Conservation (phyloP, 2,329 filamentous ascomycete species). For the Malbranchea zuffiana region DNA sequence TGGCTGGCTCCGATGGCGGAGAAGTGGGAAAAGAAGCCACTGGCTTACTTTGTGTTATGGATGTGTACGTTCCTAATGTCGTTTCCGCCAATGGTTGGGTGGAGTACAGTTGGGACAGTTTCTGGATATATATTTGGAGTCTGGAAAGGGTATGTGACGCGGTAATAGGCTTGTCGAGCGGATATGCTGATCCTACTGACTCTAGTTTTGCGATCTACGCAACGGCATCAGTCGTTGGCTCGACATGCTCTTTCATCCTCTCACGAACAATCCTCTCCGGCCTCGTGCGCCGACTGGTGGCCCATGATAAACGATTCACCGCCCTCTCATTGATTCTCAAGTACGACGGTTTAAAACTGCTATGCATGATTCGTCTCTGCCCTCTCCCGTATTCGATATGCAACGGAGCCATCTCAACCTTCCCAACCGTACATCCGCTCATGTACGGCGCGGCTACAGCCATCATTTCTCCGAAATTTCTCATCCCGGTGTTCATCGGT, state of each 20-base stretch:
- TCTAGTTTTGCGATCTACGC: conserved; percentile 74
- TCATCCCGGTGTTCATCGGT: conserved; percentile 89
- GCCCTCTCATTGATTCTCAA: conserved; percentile 81
- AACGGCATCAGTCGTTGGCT: conserved; percentile 65
- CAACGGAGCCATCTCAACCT: conserved; percentile 88
- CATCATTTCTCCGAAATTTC: conserved; percentile 70
- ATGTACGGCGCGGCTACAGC: conserved; percentile 75
- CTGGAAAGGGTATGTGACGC: conserved; percentile 59
- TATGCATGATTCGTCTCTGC: conserved; percentile 86
- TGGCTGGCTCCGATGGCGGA: conserved; percentile 61
- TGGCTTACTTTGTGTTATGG: conserved; percentile 68
- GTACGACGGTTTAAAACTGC: conserved; percentile 75
- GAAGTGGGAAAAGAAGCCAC: conserved; percentile 62
- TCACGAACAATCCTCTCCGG: conserved; percentile 66
- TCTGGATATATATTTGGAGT: conserved; percentile 62
- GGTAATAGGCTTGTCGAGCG: too few species aligned
- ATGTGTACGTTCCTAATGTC: conserved; percentile 61
- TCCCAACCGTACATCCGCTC: conserved; percentile 69
- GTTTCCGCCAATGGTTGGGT: conserved; percentile 81
- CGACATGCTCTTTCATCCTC: conserved; percentile 66
- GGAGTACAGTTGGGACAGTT: conserved; percentile 63
- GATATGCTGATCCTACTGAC: conserved; percentile 3
- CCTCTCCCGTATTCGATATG: conserved; percentile 85
- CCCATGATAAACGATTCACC: conserved; percentile 74
- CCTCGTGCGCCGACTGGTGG: conserved; percentile 71